These are phyloP conservation scores for Ophiosphaerella herpotricha DNA, from an alignment of 2,329 filamentous ascomycete genomes.

Conservation along the genomic window DNA sequence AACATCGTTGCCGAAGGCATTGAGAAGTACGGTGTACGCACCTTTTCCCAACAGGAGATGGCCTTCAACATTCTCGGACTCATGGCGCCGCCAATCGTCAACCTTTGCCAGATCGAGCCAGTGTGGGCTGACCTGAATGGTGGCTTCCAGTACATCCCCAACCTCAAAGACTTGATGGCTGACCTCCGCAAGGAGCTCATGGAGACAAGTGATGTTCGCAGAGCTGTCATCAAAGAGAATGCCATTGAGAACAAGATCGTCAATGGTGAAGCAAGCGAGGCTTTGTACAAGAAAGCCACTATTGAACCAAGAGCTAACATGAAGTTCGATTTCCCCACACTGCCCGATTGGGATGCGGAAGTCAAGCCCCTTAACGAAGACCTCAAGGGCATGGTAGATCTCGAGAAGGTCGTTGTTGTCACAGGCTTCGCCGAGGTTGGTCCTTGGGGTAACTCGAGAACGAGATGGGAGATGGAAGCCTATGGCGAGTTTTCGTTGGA, in stretches of 20 bases:
- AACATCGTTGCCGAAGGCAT: conserved; percentile 97
- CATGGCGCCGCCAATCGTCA: conserved; percentile 91
- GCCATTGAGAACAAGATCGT: conserved; percentile 96
- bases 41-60: conserved; percentile 99
- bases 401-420: conserved; percentile 96
- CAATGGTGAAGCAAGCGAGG: conserved; percentile 90
- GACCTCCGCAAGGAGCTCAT: conserved; percentile 92
- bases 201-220: conserved; percentile 91
- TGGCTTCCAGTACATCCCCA: conserved; percentile 94
- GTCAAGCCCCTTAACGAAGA: conserved; percentile 84
- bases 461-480: conserved; percentile 99
- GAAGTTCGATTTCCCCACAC: conserved; percentile 91
- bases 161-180: conserved; percentile 92
- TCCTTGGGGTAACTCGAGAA: conserved; percentile 97
- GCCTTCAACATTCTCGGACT: conserved; percentile 96
- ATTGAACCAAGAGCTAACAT: conserved; percentile 95
- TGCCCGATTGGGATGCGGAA: conserved; percentile 91
- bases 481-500: conserved; percentile 96
- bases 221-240: conserved; percentile 93
- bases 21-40: conserved; percentile 94
- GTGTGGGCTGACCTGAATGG: conserved; percentile 98
- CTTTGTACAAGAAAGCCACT: conserved; percentile 90
- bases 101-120: conserved; percentile 92
- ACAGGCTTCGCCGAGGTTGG: conserved; percentile 96
- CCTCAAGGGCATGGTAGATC: conserved; percentile 96